These are phyloP conservation scores for Zymoseptoria pseudotritici DNA, from an alignment of 2,329 filamentous ascomycete genomes.

Conservation along the genomic window DNA sequence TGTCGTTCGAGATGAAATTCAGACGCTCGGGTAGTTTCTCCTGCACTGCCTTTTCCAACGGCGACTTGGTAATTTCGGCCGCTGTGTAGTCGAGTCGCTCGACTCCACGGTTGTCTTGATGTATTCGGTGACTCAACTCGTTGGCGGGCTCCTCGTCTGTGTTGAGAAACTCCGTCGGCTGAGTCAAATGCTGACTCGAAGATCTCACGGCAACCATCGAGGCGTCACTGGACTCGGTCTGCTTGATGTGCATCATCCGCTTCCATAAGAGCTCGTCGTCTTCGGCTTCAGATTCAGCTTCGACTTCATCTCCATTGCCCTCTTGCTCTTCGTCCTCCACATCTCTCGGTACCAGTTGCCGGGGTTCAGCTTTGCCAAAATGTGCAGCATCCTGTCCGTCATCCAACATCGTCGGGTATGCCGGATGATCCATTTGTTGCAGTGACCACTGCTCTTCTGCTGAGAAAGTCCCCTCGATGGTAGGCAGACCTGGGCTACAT, in stretches of 20 bases:
- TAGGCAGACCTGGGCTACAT: background rate
- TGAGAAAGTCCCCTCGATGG: background rate
- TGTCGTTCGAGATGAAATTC: background rate
- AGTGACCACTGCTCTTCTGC: background rate
- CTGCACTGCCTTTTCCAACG: too few relatives aligned
- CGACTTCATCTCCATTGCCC: conserved; percentile 18
- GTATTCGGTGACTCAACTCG: background rate
- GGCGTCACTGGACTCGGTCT: conserved; percentile 8
- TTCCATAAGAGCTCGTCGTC: conserved; percentile 15
- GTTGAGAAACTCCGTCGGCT: background rate
- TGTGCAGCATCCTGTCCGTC: background rate
- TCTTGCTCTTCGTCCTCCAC: conserved; percentile 1
- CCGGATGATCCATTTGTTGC: background rate
- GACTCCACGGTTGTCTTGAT: background rate
- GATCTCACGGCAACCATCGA: conserved; percentile 17
- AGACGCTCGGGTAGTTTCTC: background rate
- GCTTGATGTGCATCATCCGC: conserved; percentile 6
- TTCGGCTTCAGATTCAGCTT: background rate
- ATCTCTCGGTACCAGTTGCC: background rate
- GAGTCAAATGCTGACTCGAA: background rate
- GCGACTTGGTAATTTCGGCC: background rate
- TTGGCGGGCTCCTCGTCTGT: background rate
- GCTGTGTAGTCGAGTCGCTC: background rate
- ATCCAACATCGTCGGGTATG: background rate
- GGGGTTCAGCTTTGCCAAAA: background rate